Base-by-base conservation (phyloP, 495 filamentous ascomycete genomes). In the Sabuloglossum arenarium region DNA sequence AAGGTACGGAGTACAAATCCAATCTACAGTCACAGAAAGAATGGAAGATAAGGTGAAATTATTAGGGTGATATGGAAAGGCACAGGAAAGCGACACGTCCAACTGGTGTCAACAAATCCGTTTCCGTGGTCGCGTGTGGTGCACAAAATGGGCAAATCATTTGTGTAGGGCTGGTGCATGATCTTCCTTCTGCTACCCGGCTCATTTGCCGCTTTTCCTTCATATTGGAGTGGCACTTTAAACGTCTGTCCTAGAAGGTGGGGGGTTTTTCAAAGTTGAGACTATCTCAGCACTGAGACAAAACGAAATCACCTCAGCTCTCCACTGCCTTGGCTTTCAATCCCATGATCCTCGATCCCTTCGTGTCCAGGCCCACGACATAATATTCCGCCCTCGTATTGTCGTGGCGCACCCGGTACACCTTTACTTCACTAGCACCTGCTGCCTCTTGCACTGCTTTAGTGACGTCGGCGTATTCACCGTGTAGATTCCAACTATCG, bases 271-370 rank as follows among this genome's bases (percentile, higher is more conserved):
- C 30, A 32, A 11, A 32, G 30, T 32, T 11, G 30, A 32, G 30
- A 32, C n/a, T n/a, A n/a, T n/a, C n/a, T n/a, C n/a, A n/a, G 21
- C 25, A 27, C 19, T 8, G 8, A 8, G 46, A 27, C 19, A 8
- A 21, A 27, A 50, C n/a, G 19, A 50, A 50, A 27, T 31, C 21
- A 3, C 30, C 61, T 63, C 63, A 86, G 59, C 75, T 81, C 75
- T 91, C 87, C 64, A 93, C 71, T 39, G 78, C 75, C 73, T 83
- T 70, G 6, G 82, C 84, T 72, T 83, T 87, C 45, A 82, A 67
- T 6, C 87, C 87, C 4, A 94, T 78, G 58, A 94, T 51, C 67
- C 71, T 76, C 37, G 72, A 74, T 24, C 62, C 67, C 42, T 65
- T 69, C 62, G 60, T 72, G 67, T 71, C 75, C 68, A 79, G 61